These are phyloP conservation scores for Babesia sp. DNA, from an alignment of 169 alveolate genomes.

Conservation along the genomic window DNA sequence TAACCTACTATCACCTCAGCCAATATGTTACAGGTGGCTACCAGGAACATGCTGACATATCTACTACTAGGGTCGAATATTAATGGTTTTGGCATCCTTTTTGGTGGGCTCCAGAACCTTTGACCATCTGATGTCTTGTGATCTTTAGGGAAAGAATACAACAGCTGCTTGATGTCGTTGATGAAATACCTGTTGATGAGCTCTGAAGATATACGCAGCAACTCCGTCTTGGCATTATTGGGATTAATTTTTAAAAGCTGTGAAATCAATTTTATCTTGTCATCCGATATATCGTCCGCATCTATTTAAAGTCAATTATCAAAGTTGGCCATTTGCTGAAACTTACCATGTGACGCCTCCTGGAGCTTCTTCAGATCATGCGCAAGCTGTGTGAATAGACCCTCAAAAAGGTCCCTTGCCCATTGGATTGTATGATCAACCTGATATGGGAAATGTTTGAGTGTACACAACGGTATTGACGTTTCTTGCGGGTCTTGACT, in stretches of 20 bases:
- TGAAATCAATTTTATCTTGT: constrained; percentile 58
- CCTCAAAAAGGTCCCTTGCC: constrained; percentile 97
- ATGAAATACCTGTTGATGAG: constrained; percentile 85
- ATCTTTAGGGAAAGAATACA: constrained; percentile 94
- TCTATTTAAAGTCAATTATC: constrained; percentile 55
- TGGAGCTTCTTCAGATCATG: constrained; percentile 90
- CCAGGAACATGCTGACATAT: constrained; percentile 79
- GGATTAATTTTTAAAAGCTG: constrained; percentile 58
- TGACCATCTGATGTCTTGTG: constrained; percentile 92
- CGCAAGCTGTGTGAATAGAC: constrained; percentile 84
- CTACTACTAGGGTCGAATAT: constrained; percentile 36
- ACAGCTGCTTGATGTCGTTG: constrained; percentile 90
- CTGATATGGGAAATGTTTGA: constrained; percentile 95
- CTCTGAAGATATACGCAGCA: constrained; percentile 84
- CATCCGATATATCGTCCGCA: constrained; percentile 67
- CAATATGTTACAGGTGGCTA: constrained; percentile 87
- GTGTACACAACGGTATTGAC: constrained; percentile 93
- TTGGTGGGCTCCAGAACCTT: constrained; percentile 98
- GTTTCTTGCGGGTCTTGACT: constrained; percentile 98
- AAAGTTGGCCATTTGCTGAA: constrained; percentile 66
- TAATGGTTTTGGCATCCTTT: constrained; percentile 94
- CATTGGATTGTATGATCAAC: constrained; percentile 98
- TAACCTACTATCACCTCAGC: constrained; percentile 73
- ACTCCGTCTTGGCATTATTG: constrained; percentile 71
- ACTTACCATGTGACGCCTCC: constrained; percentile 83